phyloP scores from a whole-genome alignment of 805 yeast species.

The Lachancea lanzarotensis region DNA sequence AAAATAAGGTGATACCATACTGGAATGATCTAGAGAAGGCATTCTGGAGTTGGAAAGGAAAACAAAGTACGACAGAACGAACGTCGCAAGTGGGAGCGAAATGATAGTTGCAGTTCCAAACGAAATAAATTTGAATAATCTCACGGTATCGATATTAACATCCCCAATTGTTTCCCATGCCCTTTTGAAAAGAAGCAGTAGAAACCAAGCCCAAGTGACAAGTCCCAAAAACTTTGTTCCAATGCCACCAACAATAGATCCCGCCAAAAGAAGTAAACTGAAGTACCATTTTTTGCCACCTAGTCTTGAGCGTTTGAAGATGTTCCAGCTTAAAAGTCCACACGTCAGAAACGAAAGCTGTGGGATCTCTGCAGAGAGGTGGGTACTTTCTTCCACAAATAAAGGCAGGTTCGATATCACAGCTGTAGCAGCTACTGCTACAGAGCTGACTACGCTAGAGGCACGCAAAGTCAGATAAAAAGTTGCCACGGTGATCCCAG shows the following conservation, averaged over 20 bases:
- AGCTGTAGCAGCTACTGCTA: conserved; percentile 33
- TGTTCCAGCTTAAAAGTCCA: conserved; percentile 46
- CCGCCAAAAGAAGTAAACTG: conserved; percentile 43
- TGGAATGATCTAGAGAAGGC: conserved; percentile 12
- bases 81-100: conserved; percentile 51
- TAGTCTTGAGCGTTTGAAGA: conserved; percentile 40
- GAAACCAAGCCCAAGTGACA: conserved; percentile 61
- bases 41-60: conserved; percentile 30
- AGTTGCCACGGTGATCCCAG: conserved; percentile 12
- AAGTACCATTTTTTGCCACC: conserved; percentile 49
- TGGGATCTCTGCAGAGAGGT: conserved; percentile 34
- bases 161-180: conserved; percentile 73
- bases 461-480: conserved; percentile 20
- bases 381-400: conserved; percentile 14
- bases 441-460: conserved; percentile 35
- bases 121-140: conserved; percentile 37
- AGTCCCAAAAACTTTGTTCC: conserved; percentile 69
- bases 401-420: conserved; percentile 17
- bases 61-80: conserved; percentile 51
- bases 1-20: conserved; percentile 54
- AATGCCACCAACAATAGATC: conserved; percentile 46
- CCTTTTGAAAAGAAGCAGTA: conserved; percentile 40
- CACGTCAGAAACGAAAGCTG: conserved; percentile 42
- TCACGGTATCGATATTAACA: conserved; percentile 37
- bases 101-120: conserved; percentile 40